phyloP scores from a whole-genome alignment of 495 filamentous ascomycete species.

The Lindgomyces ingoldianus region DNA sequence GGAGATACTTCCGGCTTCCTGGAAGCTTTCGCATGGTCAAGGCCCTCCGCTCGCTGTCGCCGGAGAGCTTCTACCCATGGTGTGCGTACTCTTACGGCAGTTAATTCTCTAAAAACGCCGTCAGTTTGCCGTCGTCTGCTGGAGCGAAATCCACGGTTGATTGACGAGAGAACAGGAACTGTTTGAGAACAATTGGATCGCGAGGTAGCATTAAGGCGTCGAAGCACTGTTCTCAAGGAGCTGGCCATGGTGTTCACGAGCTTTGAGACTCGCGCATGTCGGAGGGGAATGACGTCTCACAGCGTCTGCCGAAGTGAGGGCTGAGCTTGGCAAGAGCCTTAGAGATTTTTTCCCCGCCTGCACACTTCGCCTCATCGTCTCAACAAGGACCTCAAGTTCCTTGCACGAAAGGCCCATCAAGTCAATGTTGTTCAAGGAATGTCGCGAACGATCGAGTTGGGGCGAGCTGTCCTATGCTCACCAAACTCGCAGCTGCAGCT shows the following conservation, averaged over 20 bases:
- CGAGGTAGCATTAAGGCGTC: neutral
- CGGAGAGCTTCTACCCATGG: slow-evolving; percentile 71
- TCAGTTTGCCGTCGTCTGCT: slow-evolving; percentile 43
- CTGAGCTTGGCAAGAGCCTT: slow-evolving; percentile 13
- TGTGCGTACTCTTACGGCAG: slow-evolving; percentile 60
- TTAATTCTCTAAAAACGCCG: slow-evolving; percentile 56
- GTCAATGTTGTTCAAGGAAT: slow-evolving; percentile 24
- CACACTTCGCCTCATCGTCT: neutral
- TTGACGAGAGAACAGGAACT: neutral
- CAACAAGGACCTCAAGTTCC: neutral
- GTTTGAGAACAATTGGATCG: neutral
- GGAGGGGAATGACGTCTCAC: slow-evolving; percentile 13
- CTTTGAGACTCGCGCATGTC: neutral
- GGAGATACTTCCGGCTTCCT: slow-evolving; percentile 38
- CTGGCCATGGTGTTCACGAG: slow-evolving; percentile 22
- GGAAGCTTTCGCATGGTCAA: slow-evolving; percentile 36
- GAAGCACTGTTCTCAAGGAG: slow-evolving; percentile 18
- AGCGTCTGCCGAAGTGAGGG: slow-evolving; percentile 12
- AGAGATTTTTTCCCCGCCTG: neutral
- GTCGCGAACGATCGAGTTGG: slow-evolving; percentile 37
- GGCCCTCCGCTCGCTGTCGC: slow-evolving; percentile 51
- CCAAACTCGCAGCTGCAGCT: slow-evolving; percentile 31
- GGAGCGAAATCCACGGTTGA: slow-evolving; percentile 33
- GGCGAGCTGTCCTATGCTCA: slow-evolving; percentile 36
- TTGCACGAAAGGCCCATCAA: neutral